A percentile compares a stretch with the other conserved stretches of the same genome.
phyloP scores from a whole-genome alignment of 83 land plant species.

The Picea engelmannii region DNA sequence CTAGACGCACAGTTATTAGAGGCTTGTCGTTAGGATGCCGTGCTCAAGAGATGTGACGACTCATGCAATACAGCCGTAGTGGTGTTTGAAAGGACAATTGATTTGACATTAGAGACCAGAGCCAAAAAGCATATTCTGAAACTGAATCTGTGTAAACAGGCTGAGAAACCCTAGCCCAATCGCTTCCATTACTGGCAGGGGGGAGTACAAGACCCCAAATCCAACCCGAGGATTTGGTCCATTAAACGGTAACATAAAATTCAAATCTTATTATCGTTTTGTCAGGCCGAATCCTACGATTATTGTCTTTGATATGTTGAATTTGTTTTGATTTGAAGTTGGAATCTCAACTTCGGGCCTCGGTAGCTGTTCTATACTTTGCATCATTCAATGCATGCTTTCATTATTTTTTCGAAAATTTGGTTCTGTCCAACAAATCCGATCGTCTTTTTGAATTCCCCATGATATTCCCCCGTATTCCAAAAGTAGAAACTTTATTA shows the following conservation, averaged over 20 bases:
- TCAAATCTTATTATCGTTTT: neutral
- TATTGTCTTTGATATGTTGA: neutral
- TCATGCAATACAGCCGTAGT: neutral
- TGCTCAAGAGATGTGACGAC: neutral
- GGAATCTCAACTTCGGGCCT: conserved; percentile 1
- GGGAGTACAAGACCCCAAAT: neutral
- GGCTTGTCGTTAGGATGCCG: no score
- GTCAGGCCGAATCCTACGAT: neutral
- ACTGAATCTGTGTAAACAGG: no score
- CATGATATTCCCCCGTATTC: neutral
- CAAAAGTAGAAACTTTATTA: neutral
- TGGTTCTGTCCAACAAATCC: neutral
- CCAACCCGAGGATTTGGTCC: neutral
- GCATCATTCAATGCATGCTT: neutral
- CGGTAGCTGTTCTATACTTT: neutral
- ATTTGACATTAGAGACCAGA: neutral
- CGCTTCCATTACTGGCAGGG: neutral
- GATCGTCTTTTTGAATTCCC: conserved; percentile 6
- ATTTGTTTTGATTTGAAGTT: neutral
- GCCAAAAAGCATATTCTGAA: neutral
- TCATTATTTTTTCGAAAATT: no score
- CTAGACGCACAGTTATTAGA: no score
- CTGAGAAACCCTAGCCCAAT: neutral
- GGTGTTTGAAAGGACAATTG: neutral
- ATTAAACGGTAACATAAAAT: neutral